These are phyloP conservation scores for Eutypa lata DNA, from an alignment of 2,329 filamentous ascomycete genomes.

Conservation along the genomic window DNA sequence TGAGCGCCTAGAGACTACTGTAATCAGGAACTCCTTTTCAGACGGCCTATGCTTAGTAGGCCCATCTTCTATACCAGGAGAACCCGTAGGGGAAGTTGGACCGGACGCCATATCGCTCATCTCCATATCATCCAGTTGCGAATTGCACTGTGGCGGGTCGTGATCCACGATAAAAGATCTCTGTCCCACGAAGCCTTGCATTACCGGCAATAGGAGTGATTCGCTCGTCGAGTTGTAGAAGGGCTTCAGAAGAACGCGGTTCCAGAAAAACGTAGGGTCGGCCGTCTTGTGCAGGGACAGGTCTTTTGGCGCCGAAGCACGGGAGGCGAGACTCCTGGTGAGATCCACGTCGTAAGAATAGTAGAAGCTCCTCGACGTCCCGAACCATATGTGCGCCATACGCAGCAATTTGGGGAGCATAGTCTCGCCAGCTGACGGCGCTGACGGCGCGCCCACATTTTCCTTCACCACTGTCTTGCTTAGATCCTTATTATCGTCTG, in stretches of 20 bases:
- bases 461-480: conserved; percentile 25
- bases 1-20: conserved; percentile 85
- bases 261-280: conserved; percentile 89
- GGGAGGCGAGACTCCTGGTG: conserved; percentile 59
- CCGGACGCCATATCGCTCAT: conserved; percentile 23
- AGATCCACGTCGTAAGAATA: conserved; percentile 95
- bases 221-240: conserved; percentile 74
- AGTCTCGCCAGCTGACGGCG: conserved; percentile 40
- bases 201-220: conserved; percentile 71
- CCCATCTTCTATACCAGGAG: conserved; percentile 16
- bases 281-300: conserved; percentile 68
- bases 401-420: conserved; percentile 81
- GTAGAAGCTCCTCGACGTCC: conserved; percentile 80
- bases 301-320: conserved; percentile 41
- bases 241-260: conserved; percentile 67
- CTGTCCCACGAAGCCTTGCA: conserved; percentile 95
- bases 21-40: conserved; percentile 70
- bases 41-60: conserved; percentile 36
- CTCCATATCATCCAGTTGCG: conserved; percentile 30
- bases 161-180: conserved; percentile 71
- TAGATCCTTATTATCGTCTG: conserved; percentile 36
- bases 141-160: conserved; percentile 53
- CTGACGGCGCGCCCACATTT: conserved; percentile 20
- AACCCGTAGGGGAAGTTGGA: conserved; percentile 8
- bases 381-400: conserved; percentile 81